These are phyloP conservation scores for Blastocystis sp. DNA, from an alignment of 352 stramenopile genomes.

Conservation along the genomic window DNA sequence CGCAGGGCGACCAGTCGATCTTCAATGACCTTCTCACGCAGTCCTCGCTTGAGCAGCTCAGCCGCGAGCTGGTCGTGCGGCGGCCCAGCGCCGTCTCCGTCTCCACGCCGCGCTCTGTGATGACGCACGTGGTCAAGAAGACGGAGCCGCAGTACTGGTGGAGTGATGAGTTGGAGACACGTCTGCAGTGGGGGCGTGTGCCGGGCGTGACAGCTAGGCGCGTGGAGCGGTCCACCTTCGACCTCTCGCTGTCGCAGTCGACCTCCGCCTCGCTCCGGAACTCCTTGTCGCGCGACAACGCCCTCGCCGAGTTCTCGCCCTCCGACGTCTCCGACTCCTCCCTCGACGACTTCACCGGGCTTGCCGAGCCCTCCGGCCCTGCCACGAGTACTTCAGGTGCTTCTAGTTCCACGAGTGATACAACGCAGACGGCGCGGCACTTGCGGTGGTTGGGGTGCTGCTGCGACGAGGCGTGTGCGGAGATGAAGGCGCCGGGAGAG, in stretches of 20 bases:
- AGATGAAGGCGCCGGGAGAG: background rate
- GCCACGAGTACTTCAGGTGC: background rate
- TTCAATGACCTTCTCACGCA: conserved; percentile 59
- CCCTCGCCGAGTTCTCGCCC: background rate
- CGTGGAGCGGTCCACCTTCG: background rate
- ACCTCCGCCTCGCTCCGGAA: background rate
- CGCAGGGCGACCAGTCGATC: conserved; percentile 12
- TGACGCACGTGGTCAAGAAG: background rate
- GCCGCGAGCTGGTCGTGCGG: background rate
- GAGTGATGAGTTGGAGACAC: conserved; percentile 17
- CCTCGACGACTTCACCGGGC: background rate
- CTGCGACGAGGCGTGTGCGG: background rate
- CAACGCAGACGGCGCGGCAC: background rate
- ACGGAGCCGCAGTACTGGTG: conserved; percentile 19
- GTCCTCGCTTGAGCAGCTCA: conserved; percentile 24
- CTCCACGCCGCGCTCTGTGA: background rate
- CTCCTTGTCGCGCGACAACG: background rate
- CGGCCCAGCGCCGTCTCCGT: background rate
- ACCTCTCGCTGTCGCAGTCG: background rate
- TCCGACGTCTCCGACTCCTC: background rate
- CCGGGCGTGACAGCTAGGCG: background rate
- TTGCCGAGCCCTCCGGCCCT: background rate
- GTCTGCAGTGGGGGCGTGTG: background rate
- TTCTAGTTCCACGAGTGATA: background rate
- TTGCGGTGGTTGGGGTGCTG: background rate